Base-by-base conservation (phyloP, 1,284 basidiomycete genomes). In the Cryptococcus sp. region DNA sequence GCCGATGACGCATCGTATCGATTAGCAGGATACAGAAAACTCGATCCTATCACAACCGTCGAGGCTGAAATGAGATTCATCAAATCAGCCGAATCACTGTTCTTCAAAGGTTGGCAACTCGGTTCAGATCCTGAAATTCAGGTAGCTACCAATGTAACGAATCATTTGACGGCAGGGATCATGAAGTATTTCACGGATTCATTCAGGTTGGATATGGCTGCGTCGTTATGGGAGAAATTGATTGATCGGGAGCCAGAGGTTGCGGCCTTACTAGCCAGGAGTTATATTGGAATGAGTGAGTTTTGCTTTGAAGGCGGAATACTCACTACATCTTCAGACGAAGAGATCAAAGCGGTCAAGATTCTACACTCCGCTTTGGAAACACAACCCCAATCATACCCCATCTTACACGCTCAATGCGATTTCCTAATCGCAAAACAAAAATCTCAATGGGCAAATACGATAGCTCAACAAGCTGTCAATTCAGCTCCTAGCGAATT, bases 121-220 rank as follows among this genome's bases (percentile, higher is more conserved):
- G 95, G 95, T 3, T 97, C 93, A 0, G 95, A 98, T 65, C 95
- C 95, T 0, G 96, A 98, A 76, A 94, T 98, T 37, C 96, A 98
- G 73, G 95, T 98, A 23, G 95, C 95, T 0, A 97, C 94, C 0
- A 83, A 94, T n/a, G 91, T 97, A 4, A 93, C 90, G 38, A 98
- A 98, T 73, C 95, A 98, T 73, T 82, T 98, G 11, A 95, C 93
- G 0, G 88, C 91, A 3, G 95, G 89, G 0, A 84, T 98, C 65
- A 84, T 98, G 81, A 98, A 98, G 74, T 98, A 98, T 77, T 98
- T 98, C 72, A 90, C 93, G 10, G 90, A 95, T 67, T 86, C 89
- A 56, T 91, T 87, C 53, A 82, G 95, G 51, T 92, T 83, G 64
- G 87, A 94, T 55, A 88, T 85, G 49, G 90, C 90, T 0, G 93